Evolutionary conservation across 495 filamentous ascomycete species (phyloP).

Genomic region (Pyrenula massariospora): DNA sequence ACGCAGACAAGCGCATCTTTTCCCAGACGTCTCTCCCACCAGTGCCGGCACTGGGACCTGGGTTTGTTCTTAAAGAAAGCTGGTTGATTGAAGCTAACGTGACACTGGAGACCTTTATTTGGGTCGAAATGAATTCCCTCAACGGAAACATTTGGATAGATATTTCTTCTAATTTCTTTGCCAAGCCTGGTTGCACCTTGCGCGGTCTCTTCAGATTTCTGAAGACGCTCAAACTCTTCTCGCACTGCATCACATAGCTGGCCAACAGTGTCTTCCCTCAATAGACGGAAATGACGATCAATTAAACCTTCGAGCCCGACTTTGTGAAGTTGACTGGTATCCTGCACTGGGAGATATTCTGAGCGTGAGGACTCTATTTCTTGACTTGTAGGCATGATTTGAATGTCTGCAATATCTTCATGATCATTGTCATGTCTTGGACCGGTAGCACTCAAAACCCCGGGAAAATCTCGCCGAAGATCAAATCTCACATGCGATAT

Average conservation of each 20-base stretch:
- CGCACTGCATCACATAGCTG: slow-evolving; percentile 23
- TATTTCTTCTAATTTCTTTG: slow-evolving; percentile 7
- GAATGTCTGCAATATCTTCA: slow-evolving; percentile 45
- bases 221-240: slow-evolving; percentile 3
- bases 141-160: slow-evolving; percentile 28
- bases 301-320: slow-evolving; percentile 47
- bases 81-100: slow-evolving; percentile 43
- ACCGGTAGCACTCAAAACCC: slow-evolving; percentile 28
- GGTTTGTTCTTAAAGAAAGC: slow-evolving; percentile 13
- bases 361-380: slow-evolving; percentile 28
- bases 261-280: slow-evolving; percentile 27
- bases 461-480: neutral
- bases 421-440: slow-evolving; percentile 75
- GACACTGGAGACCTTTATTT: slow-evolving; percentile 40
- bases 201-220: neutral
- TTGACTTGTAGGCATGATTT: slow-evolving; percentile 55
- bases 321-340: slow-evolving; percentile 41
- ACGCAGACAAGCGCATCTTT: slow-evolving; percentile 49
- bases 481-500: neutral
- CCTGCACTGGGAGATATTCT: slow-evolving; percentile 50
- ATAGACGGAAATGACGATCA: slow-evolving; percentile 51
- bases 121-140: slow-evolving; percentile 28
- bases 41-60: slow-evolving; percentile 32
- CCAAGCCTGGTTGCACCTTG: slow-evolving; percentile 7
- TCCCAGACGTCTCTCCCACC: slow-evolving; percentile 52